Evolutionary conservation across 768 basidiomycete genomes (phyloP), one percentile per base, ranked within the genome.

Genomic region (Agrocybe praecox): DNA sequence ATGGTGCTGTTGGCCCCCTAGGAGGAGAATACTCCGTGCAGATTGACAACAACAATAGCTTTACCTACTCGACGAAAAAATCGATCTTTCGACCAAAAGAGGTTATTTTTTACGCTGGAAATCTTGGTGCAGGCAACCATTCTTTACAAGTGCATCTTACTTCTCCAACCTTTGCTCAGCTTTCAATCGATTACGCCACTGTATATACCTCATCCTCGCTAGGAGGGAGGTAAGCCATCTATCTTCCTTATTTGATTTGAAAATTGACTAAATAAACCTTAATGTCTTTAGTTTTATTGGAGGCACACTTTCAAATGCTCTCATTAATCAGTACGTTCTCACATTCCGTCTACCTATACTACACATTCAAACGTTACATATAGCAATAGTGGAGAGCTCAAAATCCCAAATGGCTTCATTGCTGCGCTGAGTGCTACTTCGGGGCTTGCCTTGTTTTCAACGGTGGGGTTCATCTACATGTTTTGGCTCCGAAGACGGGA

Each of bases 131-230:
- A 5, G 63, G 63, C 18, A 8, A 12, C 2, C 63, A 65, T 46
- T 44, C 46, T 4, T 22, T 62, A 17, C 49, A 33, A 17, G 22
- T 61, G 11, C 45, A 42, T 8, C 22, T 42, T 17, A 26, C 46
- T 2, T 21, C 23, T 23, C 22, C 40, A 6, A 21, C 24, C 5
- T 32, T 44, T 15, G 52, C 52, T 18, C 34, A 48, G 12, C 59
- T 65, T 1, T 56, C 56, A 15, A 55, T 65, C 9, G 63, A 65
- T 43, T 65, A 53, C 47, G 61, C 61, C 1, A 52, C 55, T 36
- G 56, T 62, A 3, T 65, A 62, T 47, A 58, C 61, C 8, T 46
- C 63, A 6, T 56, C 58, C 2, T 65, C 63, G 6, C 48, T 65
- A 24, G 63, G 63, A 32, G 52, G 52, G 44, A 53, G 52, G 52